Evolutionary conservation across 345 rosid genomes (phyloP), one percentile per base, ranked within the genome.

Genomic region (Laguncularia racemosa): DNA sequence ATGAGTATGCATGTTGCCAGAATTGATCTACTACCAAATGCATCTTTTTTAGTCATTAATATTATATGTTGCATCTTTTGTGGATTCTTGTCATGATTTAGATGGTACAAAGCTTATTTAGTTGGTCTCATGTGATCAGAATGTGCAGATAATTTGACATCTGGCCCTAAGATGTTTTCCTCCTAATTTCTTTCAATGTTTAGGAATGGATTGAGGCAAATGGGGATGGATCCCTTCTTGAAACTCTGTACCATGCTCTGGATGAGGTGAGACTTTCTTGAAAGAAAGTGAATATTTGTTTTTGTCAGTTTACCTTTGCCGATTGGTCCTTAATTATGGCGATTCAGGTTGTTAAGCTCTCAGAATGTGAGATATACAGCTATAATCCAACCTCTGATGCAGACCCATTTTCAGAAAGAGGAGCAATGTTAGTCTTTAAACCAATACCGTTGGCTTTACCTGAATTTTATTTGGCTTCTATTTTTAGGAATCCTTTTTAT

Each of bases 301-400:
- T 14, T 19, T 4, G 46, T 46, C 44, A 17, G 54, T 49, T 62
- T 63, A 26, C 38, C 18, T 59, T 11, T 66, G 54, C 14, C 71
- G 7, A 56, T 72, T 46, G 52, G 52, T 38, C 57, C 50, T 59
- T 44, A 58, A 20, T 26, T 53, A 20, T 61, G 50, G 53, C 53
- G 26, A 13, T 74, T 71, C 91, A 92, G 97, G 98, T 89, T 49
- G 97, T 92, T 49, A 86, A 77, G 67, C 75, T 89, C 56, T 67
- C 82, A 0, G 98, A 92, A 51, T 89, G 98, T 2, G 97, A 92
- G 70, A 84, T 89, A 52, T 92, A 92, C 71, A 91, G 91, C 59
- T 92, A 86, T 61, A 75, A 75, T 57, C 91, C 96, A 20, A 82
- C 84, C 66, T 85, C 84, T 38, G 85, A 89, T 74, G 90, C 92